Evolutionary conservation across 768 basidiomycete genomes (phyloP), one percentile per base, ranked within the genome.

Genomic region (Suillus alpinus): DNA sequence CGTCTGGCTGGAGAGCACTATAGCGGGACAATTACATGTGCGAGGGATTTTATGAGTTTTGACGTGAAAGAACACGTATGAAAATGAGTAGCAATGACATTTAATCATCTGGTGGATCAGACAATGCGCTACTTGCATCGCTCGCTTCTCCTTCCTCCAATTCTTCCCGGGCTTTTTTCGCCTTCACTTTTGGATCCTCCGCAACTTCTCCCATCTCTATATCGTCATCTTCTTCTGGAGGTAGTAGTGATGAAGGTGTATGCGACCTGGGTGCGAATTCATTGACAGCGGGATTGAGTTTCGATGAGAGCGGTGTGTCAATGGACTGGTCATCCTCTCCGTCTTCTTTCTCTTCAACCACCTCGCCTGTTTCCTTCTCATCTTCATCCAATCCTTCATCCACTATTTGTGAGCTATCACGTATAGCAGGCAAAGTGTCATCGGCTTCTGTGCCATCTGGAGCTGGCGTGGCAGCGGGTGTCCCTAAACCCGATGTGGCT

Each of bases 141-240:
- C 88, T 92, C 39, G 92, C 91, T 73, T 94, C 92, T 29, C 92
- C 92, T 75, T 94, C 92, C 69, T 94, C 92, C 63, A 92, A 73
- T 55, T 94, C 92, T 66, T 93, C 91, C 57, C 83, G 77, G 43
- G 69, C 58, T 63, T 83, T 87, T 72, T 84, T 86, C 60, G 46
- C 59, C 55, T 69, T 73, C 39, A 65, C 64, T 62, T 80, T 84
- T 3, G 84, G 83, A 57, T 84, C 83, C 68, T 94, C 92, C 62
- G 90, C 87, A 3, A 94, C 83, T 69, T 94, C 92, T n/a, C 92
- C 92, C 92, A 94, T 94, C 73, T 94, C 92, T 63, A 94, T 92
- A 63, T 94, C 91, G 64, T 90, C 83, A 32, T 79, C 85, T 72
- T 64, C 74, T 13, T 60, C 63, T 65, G 64, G 65, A 52, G 61